Evolutionary conservation across 352 stramenopile species (phyloP), one percentile per base, ranked within the genome.

Genomic region (Blastocystis sp.): DNA sequence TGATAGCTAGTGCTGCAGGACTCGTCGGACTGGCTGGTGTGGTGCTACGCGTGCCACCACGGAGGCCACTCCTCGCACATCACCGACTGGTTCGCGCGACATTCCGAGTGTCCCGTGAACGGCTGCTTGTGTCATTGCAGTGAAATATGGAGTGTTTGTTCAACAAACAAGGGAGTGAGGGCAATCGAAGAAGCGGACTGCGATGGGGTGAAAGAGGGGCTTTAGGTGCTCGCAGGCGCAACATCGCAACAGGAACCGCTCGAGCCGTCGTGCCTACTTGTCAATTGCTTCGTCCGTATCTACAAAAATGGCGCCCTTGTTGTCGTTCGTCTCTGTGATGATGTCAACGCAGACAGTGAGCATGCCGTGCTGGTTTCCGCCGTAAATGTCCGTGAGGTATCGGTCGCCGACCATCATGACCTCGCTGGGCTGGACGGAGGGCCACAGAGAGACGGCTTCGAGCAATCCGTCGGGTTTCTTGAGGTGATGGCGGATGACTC

Each of bases 401-500:
- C 64, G 64, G 32, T 76, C 64, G 21, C 64, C 64, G 9, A 76
- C 64, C 64, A 76, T 76, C 64, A 76, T 76, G 1, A 76, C 64
- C 46, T 76, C 64, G 21, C 46, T 16, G 8, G 38, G 8, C 3
- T 27, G 14, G 0, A 76, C 46, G 0, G 27, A 29, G 0, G 34
- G 36, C 64, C 64, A 76, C 36, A 56, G 9, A 16, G 36, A 53
- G 24, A 76, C 29, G 24, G 64, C 32, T 32, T 76, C 64, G 21
- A 76, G 34, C 21, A 76, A 24, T 18, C 64, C 64, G 21, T 76
- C 64, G 21, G 64, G 64, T 34, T 76, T 76, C 44, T 76, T 76
- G 27, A 53, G 38, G 11, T 34, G 40, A 24, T 76, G 64, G 64
- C 64, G 64, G 46, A 76, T 76, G 9, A 76, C 64, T 18, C 29